Evolutionary conservation across 192 early-diverging fungal genomes (phyloP).

Genomic region (Umbelopsis sp.): DNA sequence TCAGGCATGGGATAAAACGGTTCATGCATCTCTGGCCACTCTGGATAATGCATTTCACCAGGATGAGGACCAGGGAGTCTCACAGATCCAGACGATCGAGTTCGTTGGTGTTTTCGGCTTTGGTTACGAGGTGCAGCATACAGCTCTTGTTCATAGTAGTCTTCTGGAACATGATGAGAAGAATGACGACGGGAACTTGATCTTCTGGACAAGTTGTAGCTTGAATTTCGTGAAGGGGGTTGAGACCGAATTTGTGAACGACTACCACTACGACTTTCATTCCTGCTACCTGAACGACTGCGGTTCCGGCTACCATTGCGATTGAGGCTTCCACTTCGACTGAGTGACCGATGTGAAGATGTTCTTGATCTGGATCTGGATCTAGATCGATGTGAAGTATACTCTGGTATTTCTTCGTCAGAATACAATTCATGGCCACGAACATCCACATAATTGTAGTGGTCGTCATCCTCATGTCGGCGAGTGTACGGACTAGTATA

Average conservation of each 20-base stretch:
- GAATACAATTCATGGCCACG: not conserved
- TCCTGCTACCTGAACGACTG: not conserved
- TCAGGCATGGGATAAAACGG: constrained; percentile 1
- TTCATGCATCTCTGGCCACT: constrained; percentile 14
- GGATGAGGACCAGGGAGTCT: not conserved
- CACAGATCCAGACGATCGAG: not conserved
- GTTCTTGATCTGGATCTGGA: constrained; percentile 7
- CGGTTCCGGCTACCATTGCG: constrained; percentile 1
- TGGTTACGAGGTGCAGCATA: not conserved
- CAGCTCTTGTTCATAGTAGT: not conserved
- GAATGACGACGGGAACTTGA: constrained; percentile 11
- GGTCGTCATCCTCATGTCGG: not conserved
- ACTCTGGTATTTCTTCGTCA: not conserved
- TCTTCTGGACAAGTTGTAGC: not conserved
- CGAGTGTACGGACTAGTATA: not conserved
- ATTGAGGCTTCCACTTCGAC: not conserved
- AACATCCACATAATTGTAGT: not conserved
- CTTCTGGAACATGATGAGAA: constrained; percentile 2
- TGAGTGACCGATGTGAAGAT: not conserved
- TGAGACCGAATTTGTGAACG: not conserved
- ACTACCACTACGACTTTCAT: not conserved
- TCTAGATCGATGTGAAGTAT: not conserved
- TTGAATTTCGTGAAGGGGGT: not conserved
- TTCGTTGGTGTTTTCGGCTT: not conserved
- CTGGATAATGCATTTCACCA: not conserved